These are phyloP conservation scores for Citeromyces siamensis DNA, from an alignment of 1,139 yeast species.

Conservation along the genomic window DNA sequence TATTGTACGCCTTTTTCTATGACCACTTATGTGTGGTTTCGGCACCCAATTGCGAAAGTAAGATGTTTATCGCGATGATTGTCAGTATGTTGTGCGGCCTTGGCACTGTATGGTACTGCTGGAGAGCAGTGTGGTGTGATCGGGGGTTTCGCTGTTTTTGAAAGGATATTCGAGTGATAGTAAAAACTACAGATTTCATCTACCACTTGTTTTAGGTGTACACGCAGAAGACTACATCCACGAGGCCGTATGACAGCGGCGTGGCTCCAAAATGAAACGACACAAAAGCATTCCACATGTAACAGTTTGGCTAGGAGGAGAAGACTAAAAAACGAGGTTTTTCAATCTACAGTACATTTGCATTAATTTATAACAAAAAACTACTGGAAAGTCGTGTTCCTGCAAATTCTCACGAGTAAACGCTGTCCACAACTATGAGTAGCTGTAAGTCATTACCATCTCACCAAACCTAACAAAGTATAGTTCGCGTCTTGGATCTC, in stretches of 20 bases:
- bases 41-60: conserved; percentile 3
- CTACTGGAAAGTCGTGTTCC: not conserved
- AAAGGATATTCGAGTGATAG: no score
- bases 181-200: no score
- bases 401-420: not conserved
- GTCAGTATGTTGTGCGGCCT: not conserved
- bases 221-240: no score
- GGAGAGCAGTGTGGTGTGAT: not conserved
- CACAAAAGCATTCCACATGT: no score
- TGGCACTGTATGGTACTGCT: not conserved
- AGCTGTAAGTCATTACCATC: conserved; percentile 10
- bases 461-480: conserved; percentile 9
- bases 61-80: conserved; percentile 1
- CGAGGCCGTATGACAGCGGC: no score
- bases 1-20: conserved; percentile 56
- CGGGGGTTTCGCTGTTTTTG: conserved; percentile 1
- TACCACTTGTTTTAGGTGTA: no score
- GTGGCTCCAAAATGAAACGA: no score
- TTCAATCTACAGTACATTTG: no score
- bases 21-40: conserved; percentile 27
- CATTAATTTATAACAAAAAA: no score
- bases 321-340: no score
- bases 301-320: no score
- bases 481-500: conserved; percentile 80
- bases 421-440: conserved; percentile 8